Conservation (phyloP, 2,329 filamentous ascomycete species). For the Colletotrichum coccodes region DNA sequence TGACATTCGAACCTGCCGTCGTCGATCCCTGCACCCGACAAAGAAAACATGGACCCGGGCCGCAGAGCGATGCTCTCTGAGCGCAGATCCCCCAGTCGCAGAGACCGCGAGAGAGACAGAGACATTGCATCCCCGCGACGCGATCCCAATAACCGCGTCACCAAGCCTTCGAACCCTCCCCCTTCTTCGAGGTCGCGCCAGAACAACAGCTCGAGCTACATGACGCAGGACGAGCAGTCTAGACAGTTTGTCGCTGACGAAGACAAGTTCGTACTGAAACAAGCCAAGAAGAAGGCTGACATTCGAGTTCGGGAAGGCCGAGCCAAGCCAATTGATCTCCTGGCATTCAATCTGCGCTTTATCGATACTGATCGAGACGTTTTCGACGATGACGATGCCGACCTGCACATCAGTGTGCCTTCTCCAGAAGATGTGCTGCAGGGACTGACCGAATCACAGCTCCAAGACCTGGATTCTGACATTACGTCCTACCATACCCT, state of each 20-base stretch:
- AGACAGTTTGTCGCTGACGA: slow-evolving; percentile 91
- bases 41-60: slow-evolving; percentile 60
- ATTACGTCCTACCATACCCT: slow-evolving; percentile 83
- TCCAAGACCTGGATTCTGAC: slow-evolving; percentile 82
- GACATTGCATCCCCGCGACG: slow-evolving; percentile 62
- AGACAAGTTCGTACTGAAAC: slow-evolving; percentile 94
- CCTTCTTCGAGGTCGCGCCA: slow-evolving; percentile 40
- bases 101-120: slow-evolving; percentile 19
- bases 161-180: slow-evolving; percentile 56
- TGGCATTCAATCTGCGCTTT: slow-evolving; percentile 89
- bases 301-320: slow-evolving; percentile 92
- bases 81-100: slow-evolving; percentile 51
- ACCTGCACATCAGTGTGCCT: slow-evolving; percentile 78
- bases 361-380: slow-evolving; percentile 86
- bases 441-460: slow-evolving; percentile 71
- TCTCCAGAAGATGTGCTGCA: slow-evolving; percentile 86
- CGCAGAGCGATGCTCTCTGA: slow-evolving; percentile 64
- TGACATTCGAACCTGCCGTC: background rate
- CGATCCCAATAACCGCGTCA: slow-evolving; percentile 65
- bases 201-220: slow-evolving; percentile 50
- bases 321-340: slow-evolving; percentile 91
- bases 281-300: slow-evolving; percentile 97
- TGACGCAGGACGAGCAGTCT: slow-evolving; percentile 82
- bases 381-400: slow-evolving; percentile 85
- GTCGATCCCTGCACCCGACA: background rate